Conservation (phyloP, 768 basidiomycete species). For the Mycena albidolilacea region DNA sequence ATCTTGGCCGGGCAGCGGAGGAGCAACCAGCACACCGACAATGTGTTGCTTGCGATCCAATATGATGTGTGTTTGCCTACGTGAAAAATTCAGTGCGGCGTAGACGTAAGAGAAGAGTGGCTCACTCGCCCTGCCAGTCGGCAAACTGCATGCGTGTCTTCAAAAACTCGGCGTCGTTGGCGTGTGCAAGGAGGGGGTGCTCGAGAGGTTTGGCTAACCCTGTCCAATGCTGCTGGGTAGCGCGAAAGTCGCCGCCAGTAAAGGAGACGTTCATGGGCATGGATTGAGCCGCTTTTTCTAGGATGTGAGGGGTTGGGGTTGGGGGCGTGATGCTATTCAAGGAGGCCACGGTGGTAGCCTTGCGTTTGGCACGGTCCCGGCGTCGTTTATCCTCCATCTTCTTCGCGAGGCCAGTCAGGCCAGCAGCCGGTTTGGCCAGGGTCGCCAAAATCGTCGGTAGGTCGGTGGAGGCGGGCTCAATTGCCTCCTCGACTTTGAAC, state of each 20-base stretch:
- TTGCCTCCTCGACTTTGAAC: too few species aligned
- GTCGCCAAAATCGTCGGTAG: too few species aligned
- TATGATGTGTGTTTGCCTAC: not conserved
- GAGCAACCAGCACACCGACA: not conserved
- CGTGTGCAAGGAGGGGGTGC: not conserved
- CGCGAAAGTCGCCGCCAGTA: not conserved
- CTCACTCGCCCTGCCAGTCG: not conserved
- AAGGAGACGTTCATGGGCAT: not conserved
- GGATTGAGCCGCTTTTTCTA: not conserved
- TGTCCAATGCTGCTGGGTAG: not conserved
- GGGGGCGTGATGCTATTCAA: not conserved
- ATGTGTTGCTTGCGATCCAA: not conserved
- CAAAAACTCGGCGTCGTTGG: not conserved
- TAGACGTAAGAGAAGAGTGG: not conserved
- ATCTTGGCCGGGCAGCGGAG: not conserved
- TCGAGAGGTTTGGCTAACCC: not conserved
- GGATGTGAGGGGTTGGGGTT: not conserved
- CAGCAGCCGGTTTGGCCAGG: too few species aligned
- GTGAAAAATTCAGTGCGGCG: too few species aligned
- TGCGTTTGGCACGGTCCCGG: not conserved
- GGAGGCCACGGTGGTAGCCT: not conserved
- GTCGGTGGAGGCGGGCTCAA: too few species aligned
- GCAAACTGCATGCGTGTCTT: not conserved
- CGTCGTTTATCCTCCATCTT: too few species aligned
- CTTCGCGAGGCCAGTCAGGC: too few species aligned